These are phyloP conservation scores for Tylopilus microsporus DNA, from an alignment of 1,284 basidiomycete genomes.

Conservation along the genomic window DNA sequence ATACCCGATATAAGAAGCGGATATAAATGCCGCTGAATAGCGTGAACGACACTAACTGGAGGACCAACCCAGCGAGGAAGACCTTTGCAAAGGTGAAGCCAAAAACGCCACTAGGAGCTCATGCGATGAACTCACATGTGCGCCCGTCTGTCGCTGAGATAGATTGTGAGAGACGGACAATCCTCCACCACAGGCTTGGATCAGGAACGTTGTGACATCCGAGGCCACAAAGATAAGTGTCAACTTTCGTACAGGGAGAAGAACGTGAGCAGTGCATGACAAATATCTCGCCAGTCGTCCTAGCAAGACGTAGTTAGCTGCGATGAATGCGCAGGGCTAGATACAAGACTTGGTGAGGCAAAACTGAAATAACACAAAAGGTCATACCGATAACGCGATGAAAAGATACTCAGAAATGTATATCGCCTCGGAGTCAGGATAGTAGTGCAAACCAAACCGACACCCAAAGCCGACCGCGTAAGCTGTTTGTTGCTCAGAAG, in stretches of 20 bases:
- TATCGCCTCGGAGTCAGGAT: slow-evolving; percentile 40
- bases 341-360: neutral
- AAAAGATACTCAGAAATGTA: slow-evolving; percentile 62
- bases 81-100: slow-evolving; percentile 45
- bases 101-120: slow-evolving; percentile 49
- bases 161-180: slow-evolving; percentile 8
- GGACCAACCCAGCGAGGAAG: slow-evolving; percentile 58
- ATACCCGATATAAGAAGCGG: slow-evolving; percentile 55
- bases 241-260: slow-evolving; percentile 50
- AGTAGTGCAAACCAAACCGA: slow-evolving; percentile 29
- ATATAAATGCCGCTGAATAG: slow-evolving; percentile 56
- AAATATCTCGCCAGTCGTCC: slow-evolving; percentile 57
- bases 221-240: slow-evolving; percentile 52
- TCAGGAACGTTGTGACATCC: slow-evolving; percentile 64
- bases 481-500: slow-evolving; percentile 32
- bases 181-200: slow-evolving; percentile 42
- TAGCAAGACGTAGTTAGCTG: slow-evolving; percentile 65
- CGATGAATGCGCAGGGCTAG: slow-evolving; percentile 67
- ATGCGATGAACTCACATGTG: slow-evolving; percentile 39
- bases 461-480: slow-evolving; percentile 50
- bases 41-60: slow-evolving; percentile 62
- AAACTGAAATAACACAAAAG: neutral
- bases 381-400: slow-evolving; percentile 56
- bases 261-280: slow-evolving; percentile 47
- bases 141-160: slow-evolving; percentile 28